Conservation (phyloP, 306 rosid genomes). For the Cucumis hystrix region DNA sequence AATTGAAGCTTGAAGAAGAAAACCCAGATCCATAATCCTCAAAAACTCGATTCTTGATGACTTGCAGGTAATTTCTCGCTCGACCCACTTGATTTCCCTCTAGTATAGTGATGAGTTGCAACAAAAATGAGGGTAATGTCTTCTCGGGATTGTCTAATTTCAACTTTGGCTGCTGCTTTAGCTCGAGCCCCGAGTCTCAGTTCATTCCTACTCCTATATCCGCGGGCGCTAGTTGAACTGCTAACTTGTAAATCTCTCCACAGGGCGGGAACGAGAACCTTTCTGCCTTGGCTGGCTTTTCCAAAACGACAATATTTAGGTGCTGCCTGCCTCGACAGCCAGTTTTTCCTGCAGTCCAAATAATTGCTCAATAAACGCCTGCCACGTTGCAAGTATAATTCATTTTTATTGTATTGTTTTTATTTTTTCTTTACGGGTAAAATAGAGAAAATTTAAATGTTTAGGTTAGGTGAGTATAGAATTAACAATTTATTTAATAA, state of each 20-base stretch:
- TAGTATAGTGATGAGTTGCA: not conserved
- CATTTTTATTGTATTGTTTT: too few species aligned
- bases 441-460: too few species aligned
- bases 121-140: not conserved
- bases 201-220: not conserved
- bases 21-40: slow-evolving; percentile 37
- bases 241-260: not conserved
- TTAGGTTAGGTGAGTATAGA: too few species aligned
- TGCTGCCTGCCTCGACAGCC: too few species aligned
- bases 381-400: too few species aligned
- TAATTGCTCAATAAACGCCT: too few species aligned
- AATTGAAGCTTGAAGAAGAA: slow-evolving; percentile 19
- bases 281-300: not conserved
- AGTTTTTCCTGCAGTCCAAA: too few species aligned
- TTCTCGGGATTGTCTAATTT: not conserved
- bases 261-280: not conserved
- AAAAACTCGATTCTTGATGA: not conserved
- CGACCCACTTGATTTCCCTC: not conserved
- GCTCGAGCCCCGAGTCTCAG: not conserved
- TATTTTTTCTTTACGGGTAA: too few species aligned
- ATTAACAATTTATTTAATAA: too few species aligned
- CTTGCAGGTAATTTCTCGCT: not conserved
- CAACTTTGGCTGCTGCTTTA: not conserved
- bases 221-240: not conserved
- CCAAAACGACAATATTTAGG: not conserved